These are phyloP conservation scores for Paraphoma chrysanthemicola DNA, from an alignment of 2,329 filamentous ascomycete genomes.

Conservation along the genomic window DNA sequence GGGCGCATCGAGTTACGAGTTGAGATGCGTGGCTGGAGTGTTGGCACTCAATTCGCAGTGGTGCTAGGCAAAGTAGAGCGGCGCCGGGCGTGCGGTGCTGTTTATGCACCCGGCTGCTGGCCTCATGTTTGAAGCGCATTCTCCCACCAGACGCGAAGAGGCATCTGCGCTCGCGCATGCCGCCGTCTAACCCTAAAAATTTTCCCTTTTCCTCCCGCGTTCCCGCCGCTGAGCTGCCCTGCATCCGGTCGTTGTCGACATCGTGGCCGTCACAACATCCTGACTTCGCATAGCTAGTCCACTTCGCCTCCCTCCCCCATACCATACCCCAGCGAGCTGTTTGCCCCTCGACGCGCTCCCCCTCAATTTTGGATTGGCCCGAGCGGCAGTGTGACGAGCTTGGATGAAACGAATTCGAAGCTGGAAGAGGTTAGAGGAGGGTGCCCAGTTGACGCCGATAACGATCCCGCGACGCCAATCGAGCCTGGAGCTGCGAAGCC, in stretches of 20 bases:
- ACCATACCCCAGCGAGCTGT: slow-evolving; percentile 8
- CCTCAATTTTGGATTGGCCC: slow-evolving; percentile 31
- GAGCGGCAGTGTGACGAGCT: slow-evolving; percentile 37
- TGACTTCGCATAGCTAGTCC: slow-evolving; percentile 4
- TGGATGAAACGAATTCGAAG: slow-evolving; percentile 31
- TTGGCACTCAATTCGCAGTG: slow-evolving; percentile 3
- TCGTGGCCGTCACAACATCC: slow-evolving; percentile 12
- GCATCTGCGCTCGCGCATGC: slow-evolving; percentile 14
- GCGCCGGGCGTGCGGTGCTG: slow-evolving; percentile 15
- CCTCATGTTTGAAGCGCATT: slow-evolving; percentile 12
- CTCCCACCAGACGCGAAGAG: slow-evolving; percentile 19
- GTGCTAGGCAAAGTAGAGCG: slow-evolving; percentile 27
- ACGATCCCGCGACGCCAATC: slow-evolving; percentile 19
- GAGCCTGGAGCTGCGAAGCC: slow-evolving; percentile 6
- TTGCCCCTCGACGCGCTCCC: slow-evolving; percentile 23
- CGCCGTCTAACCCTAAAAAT: slow-evolving; percentile 27
- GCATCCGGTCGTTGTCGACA: slow-evolving; percentile 26
- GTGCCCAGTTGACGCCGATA: slow-evolving; percentile 27
- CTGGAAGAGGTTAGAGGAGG: slow-evolving; percentile 32
- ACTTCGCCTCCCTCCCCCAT: background rate
- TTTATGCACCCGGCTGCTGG: slow-evolving; percentile 9
- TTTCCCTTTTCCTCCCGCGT: slow-evolving; percentile 22
- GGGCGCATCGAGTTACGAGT: slow-evolving; percentile 5
- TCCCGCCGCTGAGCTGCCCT: slow-evolving; percentile 23
- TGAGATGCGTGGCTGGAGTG: slow-evolving; percentile 18